phyloP scores from a whole-genome alignment of 495 filamentous ascomycete genomes.

The Cetradonia linearis region DNA sequence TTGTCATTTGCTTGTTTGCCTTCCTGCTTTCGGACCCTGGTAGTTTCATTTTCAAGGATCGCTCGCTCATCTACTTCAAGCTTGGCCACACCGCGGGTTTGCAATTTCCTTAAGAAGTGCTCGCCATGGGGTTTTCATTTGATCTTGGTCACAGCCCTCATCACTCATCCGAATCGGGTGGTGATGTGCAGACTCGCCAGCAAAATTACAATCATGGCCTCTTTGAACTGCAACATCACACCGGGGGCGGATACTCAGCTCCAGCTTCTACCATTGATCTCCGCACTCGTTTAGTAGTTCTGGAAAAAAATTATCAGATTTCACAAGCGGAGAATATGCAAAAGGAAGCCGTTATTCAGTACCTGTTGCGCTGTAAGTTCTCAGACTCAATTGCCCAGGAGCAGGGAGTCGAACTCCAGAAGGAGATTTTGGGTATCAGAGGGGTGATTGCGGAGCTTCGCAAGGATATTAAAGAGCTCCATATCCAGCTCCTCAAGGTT shows the following conservation, averaged over 20 bases:
- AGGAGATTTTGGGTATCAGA: neutral
- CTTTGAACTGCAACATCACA: neutral
- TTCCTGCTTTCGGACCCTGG: too few species aligned
- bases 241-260: neutral
- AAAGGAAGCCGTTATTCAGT: neutral
- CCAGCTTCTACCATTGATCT: neutral
- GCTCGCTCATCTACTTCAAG: neutral
- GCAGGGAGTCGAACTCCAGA: neutral
- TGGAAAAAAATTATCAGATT: conserved; percentile 3
- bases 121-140: neutral
- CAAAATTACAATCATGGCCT: neutral
- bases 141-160: neutral
- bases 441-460: neutral
- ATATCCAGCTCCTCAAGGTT: neutral
- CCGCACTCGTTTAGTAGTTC: neutral
- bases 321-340: neutral
- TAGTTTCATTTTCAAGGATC: neutral
- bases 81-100: neutral
- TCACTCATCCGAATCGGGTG: neutral
- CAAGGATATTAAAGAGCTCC: neutral
- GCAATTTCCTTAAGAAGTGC: neutral
- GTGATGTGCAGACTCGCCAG: neutral
- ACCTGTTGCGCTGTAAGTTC: neutral
- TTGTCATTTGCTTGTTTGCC: too few species aligned
- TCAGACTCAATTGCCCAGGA: neutral